A percentile compares a stretch with the other conserved stretches of the same genome.
Conservation (phyloP, 106 monocot genomes). For the Dendrobium chrysotoxum region DNA sequence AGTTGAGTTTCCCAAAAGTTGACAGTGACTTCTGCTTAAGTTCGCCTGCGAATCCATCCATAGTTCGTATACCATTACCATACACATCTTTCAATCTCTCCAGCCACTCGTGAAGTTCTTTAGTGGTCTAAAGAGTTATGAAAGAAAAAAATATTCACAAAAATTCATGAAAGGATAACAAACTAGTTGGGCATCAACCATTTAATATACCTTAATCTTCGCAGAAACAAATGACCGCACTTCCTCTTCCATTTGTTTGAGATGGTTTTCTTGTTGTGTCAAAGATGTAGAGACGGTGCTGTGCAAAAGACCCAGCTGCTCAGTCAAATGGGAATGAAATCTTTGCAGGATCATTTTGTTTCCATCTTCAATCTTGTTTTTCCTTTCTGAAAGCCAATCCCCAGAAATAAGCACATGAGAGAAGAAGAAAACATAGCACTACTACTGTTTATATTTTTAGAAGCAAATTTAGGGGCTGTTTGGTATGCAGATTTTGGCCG, state of each 20-base stretch:
- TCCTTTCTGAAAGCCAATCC: constrained; percentile 35
- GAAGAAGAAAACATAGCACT: not conserved
- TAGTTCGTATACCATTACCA: constrained; percentile 28
- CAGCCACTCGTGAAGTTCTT: constrained; percentile 40
- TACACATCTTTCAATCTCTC: constrained; percentile 40
- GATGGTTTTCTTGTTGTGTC: constrained; percentile 40
- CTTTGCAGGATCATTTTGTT: constrained; percentile 41
- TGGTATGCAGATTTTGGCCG: too few relatives aligned
- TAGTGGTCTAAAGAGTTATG: constrained; percentile 30
- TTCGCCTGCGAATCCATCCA: constrained; percentile 46
- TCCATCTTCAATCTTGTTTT: constrained; percentile 58
- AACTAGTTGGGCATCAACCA: not conserved
- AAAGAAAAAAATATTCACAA: not conserved
- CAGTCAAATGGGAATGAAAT: constrained; percentile 39
- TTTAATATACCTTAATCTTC: constrained; percentile 36
- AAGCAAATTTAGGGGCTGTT: too few relatives aligned
- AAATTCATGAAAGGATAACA: not conserved
- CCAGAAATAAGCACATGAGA: not conserved
- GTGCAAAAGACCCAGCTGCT: constrained; percentile 55
- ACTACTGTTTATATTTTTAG: not conserved
- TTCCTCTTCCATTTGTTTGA: constrained; percentile 61
- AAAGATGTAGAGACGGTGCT: constrained; percentile 50
- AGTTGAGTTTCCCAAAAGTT: constrained; percentile 40
- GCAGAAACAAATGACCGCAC: constrained; percentile 47
- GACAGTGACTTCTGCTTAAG: constrained; percentile 33